A percentile compares a stretch with the other conserved stretches of the same genome.
Evolutionary conservation across 108 stramenopile genomes (phyloP).

Genomic region (Aurantiochytrium sp.): DNA sequence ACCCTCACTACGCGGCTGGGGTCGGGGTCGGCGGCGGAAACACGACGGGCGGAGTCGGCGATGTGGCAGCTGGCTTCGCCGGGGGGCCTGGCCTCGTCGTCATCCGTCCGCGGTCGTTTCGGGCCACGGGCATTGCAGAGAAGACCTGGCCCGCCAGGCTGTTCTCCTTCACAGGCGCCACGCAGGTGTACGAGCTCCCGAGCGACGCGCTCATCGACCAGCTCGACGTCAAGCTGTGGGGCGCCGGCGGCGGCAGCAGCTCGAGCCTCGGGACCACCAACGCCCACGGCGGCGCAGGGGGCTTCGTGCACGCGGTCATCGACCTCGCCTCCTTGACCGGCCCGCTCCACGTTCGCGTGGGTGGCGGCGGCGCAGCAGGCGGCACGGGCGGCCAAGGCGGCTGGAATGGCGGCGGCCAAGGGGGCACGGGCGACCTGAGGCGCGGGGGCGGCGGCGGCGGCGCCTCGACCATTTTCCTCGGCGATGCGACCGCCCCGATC

Average conservation of each 20-base stretch:
- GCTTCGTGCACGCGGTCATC: neutral
- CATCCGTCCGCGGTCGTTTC: neutral
- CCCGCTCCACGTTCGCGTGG: neutral
- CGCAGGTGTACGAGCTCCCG: neutral
- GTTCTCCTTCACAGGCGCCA: neutral
- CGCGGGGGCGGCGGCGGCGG: conserved; percentile 13
- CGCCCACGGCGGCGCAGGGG: neutral
- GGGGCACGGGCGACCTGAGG: neutral
- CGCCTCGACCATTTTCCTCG: neutral
- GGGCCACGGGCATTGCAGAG: neutral
- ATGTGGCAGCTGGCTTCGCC: neutral
- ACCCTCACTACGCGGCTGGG: neutral
- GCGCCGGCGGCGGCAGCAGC: conserved; percentile 6
- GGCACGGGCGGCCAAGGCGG: neutral
- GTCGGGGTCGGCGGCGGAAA: neutral
- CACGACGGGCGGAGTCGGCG: neutral
- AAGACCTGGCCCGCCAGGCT: neutral
- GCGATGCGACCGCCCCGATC: neutral
- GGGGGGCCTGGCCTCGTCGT: neutral
- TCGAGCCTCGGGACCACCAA: neutral
- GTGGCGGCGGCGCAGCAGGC: neutral
- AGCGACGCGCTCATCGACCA: neutral
- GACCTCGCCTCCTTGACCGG: neutral
- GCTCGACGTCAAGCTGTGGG: conserved; percentile 6
- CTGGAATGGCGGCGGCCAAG: neutral